Evolutionary conservation across 2,329 filamentous ascomycete genomes (phyloP).

Genomic region (Zasmidium cellare): DNA sequence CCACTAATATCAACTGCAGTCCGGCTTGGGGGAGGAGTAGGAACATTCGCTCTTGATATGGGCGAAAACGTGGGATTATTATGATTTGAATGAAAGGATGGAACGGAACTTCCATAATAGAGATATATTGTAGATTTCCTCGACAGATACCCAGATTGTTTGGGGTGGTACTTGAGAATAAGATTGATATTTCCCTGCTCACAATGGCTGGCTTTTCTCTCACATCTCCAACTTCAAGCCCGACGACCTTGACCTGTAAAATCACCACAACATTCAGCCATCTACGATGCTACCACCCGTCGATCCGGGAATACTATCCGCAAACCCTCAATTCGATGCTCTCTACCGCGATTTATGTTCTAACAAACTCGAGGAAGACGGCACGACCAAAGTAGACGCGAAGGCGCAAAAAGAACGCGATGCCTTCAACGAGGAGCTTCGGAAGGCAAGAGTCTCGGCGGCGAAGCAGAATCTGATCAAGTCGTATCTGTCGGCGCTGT

Average conservation of each 20-base stretch:
- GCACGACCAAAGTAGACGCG: conserved; percentile 44
- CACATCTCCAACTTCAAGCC: neutral
- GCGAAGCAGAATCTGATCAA: conserved; percentile 38
- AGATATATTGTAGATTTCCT: conserved; percentile 7
- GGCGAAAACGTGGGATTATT: conserved; percentile 24
- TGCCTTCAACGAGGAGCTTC: conserved; percentile 41
- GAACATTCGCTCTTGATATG: conserved; percentile 19
- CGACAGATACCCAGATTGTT: neutral
- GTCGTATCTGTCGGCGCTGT: conserved; percentile 36
- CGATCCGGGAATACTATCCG: conserved; percentile 36
- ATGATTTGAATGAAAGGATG: conserved; percentile 1
- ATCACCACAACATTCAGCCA: conserved; percentile 5
- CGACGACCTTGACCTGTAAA: no score
- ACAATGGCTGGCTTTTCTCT: neutral
- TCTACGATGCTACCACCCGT: conserved; percentile 44
- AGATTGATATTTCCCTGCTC: neutral
- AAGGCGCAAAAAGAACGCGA: conserved; percentile 43
- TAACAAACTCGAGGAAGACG: conserved; percentile 45
- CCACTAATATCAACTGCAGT: conserved; percentile 22
- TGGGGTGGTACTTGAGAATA: neutral
- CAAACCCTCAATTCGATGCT: conserved; percentile 46
- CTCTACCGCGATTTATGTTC: conserved; percentile 47
- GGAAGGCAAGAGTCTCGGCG: conserved; percentile 34
- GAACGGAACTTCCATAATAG: conserved; percentile 2
- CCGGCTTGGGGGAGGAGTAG: conserved; percentile 12